Percentiles rank a stretch among this genome's conserved stretches.
Conservation (phyloP, 768 basidiomycete species). For the Punctularia strigosozonata region DNA sequence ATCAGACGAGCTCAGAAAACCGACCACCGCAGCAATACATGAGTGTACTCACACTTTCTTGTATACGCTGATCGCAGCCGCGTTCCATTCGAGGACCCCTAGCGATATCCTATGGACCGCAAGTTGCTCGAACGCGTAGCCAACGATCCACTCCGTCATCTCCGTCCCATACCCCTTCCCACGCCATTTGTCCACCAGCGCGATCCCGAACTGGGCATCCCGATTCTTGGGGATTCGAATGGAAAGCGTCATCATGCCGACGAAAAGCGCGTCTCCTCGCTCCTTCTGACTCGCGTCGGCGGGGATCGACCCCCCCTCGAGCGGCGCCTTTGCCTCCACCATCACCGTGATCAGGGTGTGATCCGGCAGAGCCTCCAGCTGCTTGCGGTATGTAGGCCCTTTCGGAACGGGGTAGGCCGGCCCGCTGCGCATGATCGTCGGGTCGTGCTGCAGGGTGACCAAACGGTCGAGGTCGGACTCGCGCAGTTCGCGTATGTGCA, state of each 20-base stretch:
- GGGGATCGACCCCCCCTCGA: no score
- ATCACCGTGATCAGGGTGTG: neutral
- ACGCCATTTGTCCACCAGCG: conserved; percentile 2
- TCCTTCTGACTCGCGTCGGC: no score
- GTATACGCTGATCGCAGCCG: conserved; percentile 14
- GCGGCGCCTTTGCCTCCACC: neutral
- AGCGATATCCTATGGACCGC: conserved; percentile 20
- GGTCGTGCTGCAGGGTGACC: neutral
- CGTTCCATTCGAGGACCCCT: conserved; percentile 11
- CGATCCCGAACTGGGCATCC: conserved; percentile 1
- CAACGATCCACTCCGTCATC: conserved; percentile 9
- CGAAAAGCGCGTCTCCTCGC: no score
- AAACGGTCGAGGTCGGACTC: neutral
- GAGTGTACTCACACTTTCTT: conserved; percentile 22
- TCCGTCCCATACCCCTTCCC: conserved; percentile 14
- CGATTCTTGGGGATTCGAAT: neutral
- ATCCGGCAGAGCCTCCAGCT: neutral
- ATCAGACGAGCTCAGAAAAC: no score
- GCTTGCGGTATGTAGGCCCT: neutral
- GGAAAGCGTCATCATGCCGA: neutral
- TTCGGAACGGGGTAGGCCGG: neutral
- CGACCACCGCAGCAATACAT: no score
- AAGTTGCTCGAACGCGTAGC: conserved; percentile 13
- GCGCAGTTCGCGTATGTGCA: neutral
- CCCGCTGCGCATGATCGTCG: neutral